Evolutionary conservation across 768 basidiomycete species (phyloP).

Genomic region (Trametopsis cervina): DNA sequence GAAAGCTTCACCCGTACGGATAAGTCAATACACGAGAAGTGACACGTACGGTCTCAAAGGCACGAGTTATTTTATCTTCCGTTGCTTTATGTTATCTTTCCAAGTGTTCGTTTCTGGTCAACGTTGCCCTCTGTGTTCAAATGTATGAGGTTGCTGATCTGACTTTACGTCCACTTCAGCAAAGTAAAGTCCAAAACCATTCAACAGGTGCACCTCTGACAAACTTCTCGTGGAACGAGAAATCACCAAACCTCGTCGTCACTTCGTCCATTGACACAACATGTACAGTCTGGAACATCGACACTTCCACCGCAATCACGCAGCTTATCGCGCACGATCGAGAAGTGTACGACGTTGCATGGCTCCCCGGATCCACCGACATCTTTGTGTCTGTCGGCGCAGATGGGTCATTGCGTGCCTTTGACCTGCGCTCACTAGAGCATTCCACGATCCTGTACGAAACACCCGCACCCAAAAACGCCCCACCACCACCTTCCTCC

Average conservation of each 20-base stretch:
- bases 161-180: no score
- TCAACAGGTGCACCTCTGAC: conserved; percentile 86
- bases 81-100: no score
- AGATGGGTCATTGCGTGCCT: conserved; percentile 92
- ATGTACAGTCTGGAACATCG: conserved; percentile 98
- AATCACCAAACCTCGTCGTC: conserved; percentile 83
- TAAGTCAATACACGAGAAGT: no score
- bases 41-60: no score
- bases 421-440: conserved; percentile 92
- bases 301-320: conserved; percentile 87
- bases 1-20: no score
- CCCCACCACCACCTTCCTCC: conserved; percentile 50
- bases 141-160: no score
- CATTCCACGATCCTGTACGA: conserved; percentile 99
- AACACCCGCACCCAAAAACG: conserved; percentile 73
- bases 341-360: conserved; percentile 96
- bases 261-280: conserved; percentile 99
- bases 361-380: conserved; percentile 92
- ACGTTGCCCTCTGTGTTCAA: no score
- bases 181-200: conserved; percentile 87
- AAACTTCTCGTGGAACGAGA: conserved; percentile 96
- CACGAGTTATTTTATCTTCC: no score
- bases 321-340: conserved; percentile 97
- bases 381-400: conserved; percentile 98
- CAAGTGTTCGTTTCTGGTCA: no score